Percentiles rank a stretch among this genome's conserved stretches.
Conservation (phyloP, 768 basidiomycete species). For the Macrocybe gigantea region DNA sequence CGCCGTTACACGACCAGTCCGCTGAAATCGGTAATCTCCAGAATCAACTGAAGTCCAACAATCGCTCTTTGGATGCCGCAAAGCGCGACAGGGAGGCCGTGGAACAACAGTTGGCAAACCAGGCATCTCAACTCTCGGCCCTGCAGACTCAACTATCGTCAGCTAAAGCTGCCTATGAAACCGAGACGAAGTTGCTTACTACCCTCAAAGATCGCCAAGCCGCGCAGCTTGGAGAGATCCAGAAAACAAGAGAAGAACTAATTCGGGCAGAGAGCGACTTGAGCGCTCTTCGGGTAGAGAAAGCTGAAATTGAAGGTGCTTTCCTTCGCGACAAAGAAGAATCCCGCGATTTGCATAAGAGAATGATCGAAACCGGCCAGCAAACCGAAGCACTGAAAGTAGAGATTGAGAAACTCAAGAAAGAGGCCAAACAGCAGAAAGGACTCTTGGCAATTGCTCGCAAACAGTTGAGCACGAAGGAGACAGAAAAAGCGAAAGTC, state of each 20-base stretch:
- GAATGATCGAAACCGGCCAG: conserved; percentile 74
- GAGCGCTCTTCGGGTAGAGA: conserved; percentile 83
- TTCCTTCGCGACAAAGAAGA: conserved; percentile 94
- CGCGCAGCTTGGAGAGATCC: conserved; percentile 65
- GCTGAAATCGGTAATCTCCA: conserved; percentile 85
- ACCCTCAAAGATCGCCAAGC: conserved; percentile 64
- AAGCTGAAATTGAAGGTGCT: conserved; percentile 82
- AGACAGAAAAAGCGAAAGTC: conserved; percentile 64
- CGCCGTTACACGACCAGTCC: conserved; percentile 64
- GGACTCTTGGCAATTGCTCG: conserved; percentile 90
- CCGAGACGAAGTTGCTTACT: conserved; percentile 66
- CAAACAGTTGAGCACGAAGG: conserved; percentile 87
- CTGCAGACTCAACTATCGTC: conserved; percentile 80
- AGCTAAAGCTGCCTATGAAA: conserved; percentile 82
- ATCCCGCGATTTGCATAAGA: conserved; percentile 74
- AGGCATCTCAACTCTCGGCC: conserved; percentile 70
- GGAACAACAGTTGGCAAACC: conserved; percentile 59
- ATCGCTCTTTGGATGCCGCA: conserved; percentile 57
- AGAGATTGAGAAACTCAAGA: conserved; percentile 83
- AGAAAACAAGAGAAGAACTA: conserved; percentile 67
- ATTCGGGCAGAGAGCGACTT: conserved; percentile 91
- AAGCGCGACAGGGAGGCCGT: conserved; percentile 60
- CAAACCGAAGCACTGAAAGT: conserved; percentile 66
- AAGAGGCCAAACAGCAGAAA: conserved; percentile 94
- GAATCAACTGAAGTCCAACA: conserved; percentile 81